Evolutionary conservation across 768 basidiomycete genomes (phyloP).

Genomic region (Amanita jacksonii): DNA sequence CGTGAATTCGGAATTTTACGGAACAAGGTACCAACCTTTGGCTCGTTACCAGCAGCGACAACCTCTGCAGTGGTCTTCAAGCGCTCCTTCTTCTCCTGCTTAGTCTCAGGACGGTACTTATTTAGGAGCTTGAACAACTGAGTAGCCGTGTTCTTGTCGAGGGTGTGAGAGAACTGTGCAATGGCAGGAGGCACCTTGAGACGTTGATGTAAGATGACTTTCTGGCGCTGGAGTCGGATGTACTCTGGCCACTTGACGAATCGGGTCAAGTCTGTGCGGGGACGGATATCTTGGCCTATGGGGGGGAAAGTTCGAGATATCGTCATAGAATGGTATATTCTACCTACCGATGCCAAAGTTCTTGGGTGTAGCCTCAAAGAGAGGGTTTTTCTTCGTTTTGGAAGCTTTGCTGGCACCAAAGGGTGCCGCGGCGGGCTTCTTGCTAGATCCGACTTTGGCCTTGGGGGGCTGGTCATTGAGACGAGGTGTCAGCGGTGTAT

Average conservation of each 20-base stretch:
- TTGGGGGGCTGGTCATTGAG: constrained; percentile 93
- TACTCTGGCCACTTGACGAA: constrained; percentile 99
- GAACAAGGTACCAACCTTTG: constrained; percentile 27
- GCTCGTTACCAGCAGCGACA: constrained; percentile 68
- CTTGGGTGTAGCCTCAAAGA: constrained; percentile 84
- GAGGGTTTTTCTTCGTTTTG: constrained; percentile 87
- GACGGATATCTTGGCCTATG: constrained; percentile 91
- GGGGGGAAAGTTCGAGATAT: neutral
- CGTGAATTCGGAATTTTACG: neutral
- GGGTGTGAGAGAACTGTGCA: constrained; percentile 92
- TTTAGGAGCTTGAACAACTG: constrained; percentile 97
- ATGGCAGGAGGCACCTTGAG: constrained; percentile 98
- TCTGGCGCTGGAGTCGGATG: constrained; percentile 94
- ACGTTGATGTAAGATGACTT: constrained; percentile 96
- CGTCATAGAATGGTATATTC: constrained; percentile 6
- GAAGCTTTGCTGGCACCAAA: constrained; percentile 67
- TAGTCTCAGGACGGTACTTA: constrained; percentile 94
- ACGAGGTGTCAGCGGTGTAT: constrained; percentile 48
- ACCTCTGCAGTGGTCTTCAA: constrained; percentile 69
- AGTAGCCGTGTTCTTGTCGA: constrained; percentile 99
- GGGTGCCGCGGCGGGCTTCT: constrained; percentile 82
- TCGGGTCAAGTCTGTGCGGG: constrained; percentile 82
- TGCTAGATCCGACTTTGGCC: constrained; percentile 58
- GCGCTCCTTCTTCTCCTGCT: constrained; percentile 96
- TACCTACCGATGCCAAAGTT: constrained; percentile 90